These are phyloP conservation scores for Auricularia heimuer DNA, from an alignment of 768 basidiomycete species.

Conservation along the genomic window DNA sequence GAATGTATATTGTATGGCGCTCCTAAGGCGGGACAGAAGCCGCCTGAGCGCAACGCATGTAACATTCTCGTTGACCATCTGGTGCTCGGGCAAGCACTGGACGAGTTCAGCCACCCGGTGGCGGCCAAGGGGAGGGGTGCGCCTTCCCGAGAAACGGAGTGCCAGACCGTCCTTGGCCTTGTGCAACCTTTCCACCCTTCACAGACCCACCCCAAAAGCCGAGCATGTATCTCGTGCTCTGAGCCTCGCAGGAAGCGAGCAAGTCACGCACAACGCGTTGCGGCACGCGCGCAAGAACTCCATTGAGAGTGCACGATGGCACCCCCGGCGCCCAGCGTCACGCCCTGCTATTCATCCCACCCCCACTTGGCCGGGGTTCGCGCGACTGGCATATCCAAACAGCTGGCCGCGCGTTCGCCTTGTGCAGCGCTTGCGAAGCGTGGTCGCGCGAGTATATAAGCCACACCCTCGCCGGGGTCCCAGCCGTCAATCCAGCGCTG, in stretches of 20 bases:
- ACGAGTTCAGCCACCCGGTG: no score
- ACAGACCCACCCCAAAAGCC: neutral
- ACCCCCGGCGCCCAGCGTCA: neutral
- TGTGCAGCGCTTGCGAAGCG: neutral
- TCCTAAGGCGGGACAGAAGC: no score
- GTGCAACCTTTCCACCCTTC: neutral
- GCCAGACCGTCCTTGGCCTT: neutral
- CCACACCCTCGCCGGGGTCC: neutral
- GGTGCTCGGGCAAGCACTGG: no score
- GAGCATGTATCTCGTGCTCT: neutral
- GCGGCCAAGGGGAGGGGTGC: no score
- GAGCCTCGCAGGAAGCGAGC: conserved; percentile 12
- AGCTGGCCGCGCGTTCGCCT: neutral
- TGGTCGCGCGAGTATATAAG: neutral
- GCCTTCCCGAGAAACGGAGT: no score
- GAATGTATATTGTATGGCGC: no score
- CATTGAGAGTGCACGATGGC: neutral
- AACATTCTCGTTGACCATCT: no score
- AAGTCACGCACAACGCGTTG: conserved; percentile 29
- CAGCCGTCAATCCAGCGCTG: neutral
- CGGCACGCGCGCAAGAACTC: conserved; percentile 13
- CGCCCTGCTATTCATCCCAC: neutral
- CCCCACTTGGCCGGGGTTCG: neutral
- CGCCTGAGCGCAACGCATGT: no score
- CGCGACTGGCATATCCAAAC: neutral